Evolutionary conservation across 495 filamentous ascomycete genomes (phyloP), one percentile per base, ranked within the genome.

Genomic region (Trichoderma virens): DNA sequence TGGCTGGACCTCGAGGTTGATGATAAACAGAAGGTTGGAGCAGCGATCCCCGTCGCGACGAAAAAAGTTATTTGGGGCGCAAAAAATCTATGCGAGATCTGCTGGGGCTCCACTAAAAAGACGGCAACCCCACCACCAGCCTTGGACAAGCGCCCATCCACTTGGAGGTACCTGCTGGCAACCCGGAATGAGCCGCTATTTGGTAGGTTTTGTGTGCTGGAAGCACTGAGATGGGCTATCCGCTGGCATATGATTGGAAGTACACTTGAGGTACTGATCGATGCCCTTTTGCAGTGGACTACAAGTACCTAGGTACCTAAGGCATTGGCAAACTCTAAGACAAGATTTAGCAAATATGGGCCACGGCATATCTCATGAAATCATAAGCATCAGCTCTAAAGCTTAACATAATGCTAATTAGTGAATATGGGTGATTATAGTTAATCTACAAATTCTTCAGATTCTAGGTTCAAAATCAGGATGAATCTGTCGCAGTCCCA

Each of bases 51-150:
- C 27, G 51, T 30, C 51, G 51, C 51, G 51, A 30, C 41, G 23
- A 47, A 47, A 47, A 47, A 47, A 47, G 43, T 20, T 47, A 47
- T 47, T 47, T 47, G 43, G 43, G 43, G 43, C 25, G 23, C 51
- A 56, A 56, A 56, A 56, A 56, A 56, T 45, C 41, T 56, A 56
- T 56, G 51, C 51, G 51, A 27, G 51, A 56, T 30, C 51, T 56
- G 51, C 23, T 27, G 27, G 23, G 14, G 51, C 51, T 8, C 51
- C 51, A 56, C 51, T 56, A 20, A 23, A 41, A 47, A 47, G 43
- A n/a, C 51, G 51, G 51, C 51, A 56, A 30, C 51, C 51, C 51
- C 51, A 56, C 51, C 51, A 27, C 8, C 27, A 28, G 27, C 51
- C 45, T 45, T 20, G 34, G 41, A 16, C 41, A 45, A 20, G 41